Conservation (phyloP, 306 rosid species). For the Canavalia gladiata region DNA sequence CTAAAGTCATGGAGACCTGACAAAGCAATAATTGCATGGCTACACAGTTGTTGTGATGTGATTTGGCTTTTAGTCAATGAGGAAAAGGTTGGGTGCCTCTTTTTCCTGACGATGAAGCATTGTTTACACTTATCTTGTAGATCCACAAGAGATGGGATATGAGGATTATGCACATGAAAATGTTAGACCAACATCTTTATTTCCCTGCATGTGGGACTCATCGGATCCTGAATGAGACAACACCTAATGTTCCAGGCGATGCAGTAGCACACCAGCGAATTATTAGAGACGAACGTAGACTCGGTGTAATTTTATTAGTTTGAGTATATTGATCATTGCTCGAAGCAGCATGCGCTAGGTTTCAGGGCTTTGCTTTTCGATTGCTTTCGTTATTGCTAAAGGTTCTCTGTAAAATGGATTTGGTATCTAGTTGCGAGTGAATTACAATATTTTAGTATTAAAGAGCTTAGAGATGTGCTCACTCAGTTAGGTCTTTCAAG, state of each 20-base stretch:
- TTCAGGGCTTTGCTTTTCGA: slow-evolving; percentile 36
- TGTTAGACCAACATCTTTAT: slow-evolving; percentile 98
- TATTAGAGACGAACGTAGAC: slow-evolving; percentile 51
- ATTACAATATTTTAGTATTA: slow-evolving; percentile 81
- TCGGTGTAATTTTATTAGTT: slow-evolving; percentile 55
- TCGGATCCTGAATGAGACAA: slow-evolving; percentile 73
- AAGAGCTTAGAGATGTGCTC: slow-evolving; percentile 96
- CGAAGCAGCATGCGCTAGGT: slow-evolving; percentile 54
- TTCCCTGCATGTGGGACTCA: slow-evolving; percentile 97
- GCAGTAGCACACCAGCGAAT: slow-evolving; percentile 66
- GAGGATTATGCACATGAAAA: slow-evolving; percentile 99
- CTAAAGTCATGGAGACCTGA: slow-evolving; percentile 80
- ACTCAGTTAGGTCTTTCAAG: slow-evolving; percentile 86
- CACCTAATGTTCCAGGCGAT: slow-evolving; percentile 76
- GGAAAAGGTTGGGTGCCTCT: slow-evolving; percentile 93
- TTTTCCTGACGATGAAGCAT: slow-evolving; percentile 94
- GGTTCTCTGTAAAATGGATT: slow-evolving; percentile 71
- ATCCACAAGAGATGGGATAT: slow-evolving; percentile 96
- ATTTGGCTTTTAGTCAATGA: slow-evolving; percentile 96
- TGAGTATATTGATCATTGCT: slow-evolving; percentile 55
- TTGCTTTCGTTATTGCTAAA: slow-evolving; percentile 51
- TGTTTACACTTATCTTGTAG: slow-evolving; percentile 93
- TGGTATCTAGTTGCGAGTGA: slow-evolving; percentile 81
- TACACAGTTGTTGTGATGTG: slow-evolving; percentile 97
- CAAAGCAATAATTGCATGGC: slow-evolving; percentile 89